phyloP scores from a whole-genome alignment of 1,284 basidiomycete genomes.

The Cutaneotrichosporon cutaneum region DNA sequence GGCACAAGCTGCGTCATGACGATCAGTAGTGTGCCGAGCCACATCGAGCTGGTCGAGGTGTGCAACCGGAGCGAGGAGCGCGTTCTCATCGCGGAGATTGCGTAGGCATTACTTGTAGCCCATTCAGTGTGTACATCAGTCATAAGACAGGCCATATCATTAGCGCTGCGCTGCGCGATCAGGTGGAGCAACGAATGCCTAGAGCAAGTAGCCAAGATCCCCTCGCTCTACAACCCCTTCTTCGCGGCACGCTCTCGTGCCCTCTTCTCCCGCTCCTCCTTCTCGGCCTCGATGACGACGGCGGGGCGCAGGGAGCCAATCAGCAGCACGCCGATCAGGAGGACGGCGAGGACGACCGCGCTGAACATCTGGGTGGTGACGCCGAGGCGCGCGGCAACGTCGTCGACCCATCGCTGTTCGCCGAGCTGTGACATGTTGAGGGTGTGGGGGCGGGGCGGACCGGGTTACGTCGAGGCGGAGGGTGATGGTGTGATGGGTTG shows the following conservation, averaged over 20 bases:
- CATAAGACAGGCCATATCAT: neutral
- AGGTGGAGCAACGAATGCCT: too few relatives aligned
- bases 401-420: neutral
- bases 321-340: neutral
- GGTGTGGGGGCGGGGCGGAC: neutral
- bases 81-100: slow-evolving; percentile 46
- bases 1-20: slow-evolving; percentile 54
- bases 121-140: neutral
- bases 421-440: neutral
- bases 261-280: neutral
- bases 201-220: too few relatives aligned
- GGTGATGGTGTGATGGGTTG: neutral
- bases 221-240: too few relatives aligned
- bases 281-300: neutral
- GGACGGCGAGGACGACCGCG: neutral
- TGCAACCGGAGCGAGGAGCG: slow-evolving; percentile 50
- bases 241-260: too few relatives aligned
- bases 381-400: neutral
- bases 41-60: slow-evolving; percentile 52
- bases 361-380: neutral
- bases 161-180: neutral
- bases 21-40: slow-evolving; percentile 41
- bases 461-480: neutral
- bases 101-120: neutral
- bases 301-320: neutral